A percentile compares a stretch with the other conserved stretches of the same genome.
Conservation (phyloP, 495 filamentous ascomycete species). For the Haplographium delicatum region DNA sequence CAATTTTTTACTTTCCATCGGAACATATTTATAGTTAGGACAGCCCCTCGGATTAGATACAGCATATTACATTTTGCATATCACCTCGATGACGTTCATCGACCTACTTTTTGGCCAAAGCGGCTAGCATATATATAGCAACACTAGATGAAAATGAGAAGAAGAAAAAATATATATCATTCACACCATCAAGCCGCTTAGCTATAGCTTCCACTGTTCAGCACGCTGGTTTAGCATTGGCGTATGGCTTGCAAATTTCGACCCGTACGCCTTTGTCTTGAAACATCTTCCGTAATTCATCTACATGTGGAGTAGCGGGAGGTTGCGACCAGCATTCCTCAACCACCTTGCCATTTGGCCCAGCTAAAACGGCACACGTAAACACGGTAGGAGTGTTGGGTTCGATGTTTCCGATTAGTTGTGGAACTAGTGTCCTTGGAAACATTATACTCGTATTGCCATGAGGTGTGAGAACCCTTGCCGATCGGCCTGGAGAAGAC, state of each 20-base stretch:
- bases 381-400: not conserved
- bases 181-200: no score
- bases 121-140: no score
- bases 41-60: no score
- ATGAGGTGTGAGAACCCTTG: slow-evolving; percentile 1
- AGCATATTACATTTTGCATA: no score
- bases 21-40: no score
- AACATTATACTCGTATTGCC: slow-evolving; percentile 9
- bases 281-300: slow-evolving; percentile 5
- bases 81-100: no score
- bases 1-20: no score
- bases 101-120: no score
- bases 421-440: slow-evolving; percentile 3
- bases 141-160: no score
- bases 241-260: slow-evolving; percentile 3
- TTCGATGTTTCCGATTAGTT: slow-evolving; percentile 2
- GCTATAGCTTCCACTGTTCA: no score
- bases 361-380: slow-evolving; percentile 7
- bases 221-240: no score
- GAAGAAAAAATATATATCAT: no score
- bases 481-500: not conserved
- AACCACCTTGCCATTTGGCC: not conserved
- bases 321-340: not conserved
- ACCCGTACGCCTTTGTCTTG: slow-evolving; percentile 5
- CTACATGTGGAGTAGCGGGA: not conserved